Evolutionary conservation across 176 grass and related monocot species (phyloP), one percentile per base, ranked within the genome.

Genomic region (Oryza longistaminata): DNA sequence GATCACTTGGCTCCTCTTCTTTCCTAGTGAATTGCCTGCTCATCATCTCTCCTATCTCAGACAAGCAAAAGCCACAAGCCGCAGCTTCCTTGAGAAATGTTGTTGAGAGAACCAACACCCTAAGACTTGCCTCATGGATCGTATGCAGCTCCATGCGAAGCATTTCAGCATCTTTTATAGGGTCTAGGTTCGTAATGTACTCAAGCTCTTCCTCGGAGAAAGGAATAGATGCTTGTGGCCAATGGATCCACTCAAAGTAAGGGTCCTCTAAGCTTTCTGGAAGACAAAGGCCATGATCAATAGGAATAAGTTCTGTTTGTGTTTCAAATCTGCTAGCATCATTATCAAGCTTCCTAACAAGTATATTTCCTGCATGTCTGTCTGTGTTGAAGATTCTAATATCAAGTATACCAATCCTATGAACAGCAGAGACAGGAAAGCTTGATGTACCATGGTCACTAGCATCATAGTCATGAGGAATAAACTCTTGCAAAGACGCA

Each of bases 231-330:
- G 89, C 71, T 42, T 94, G 89, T 1, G 87, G 87, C 92, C 89
- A 94, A 39, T 91, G 87, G 73, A 91, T 85, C 92, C 92, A 94
- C 48, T 94, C 92, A 74, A 92, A 92, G 84, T 94, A 94, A 69
- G 92, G 92, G 48, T 94, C 92, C 82, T 94, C 92, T 24, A 91
- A 68, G 52, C 73, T 80, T 70, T 94, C 89, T 22, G 84, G 92
- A 19, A 94, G 75, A 73, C 89, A 91, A 9, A 91, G 82, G 13
- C 92, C 89, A 33, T 91, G 92, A 83, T 94, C 92, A 65, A 94
- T 94, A 25, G 92, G 92, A 49, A 94, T 91, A 12, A 94, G 81
- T 74, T 94, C 82, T 3, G 74, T 80, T 35, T 52, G 68, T 9
- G 60, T 78, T 25, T 86, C 85, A 81, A 92, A 90, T 48, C 19